Conservation (phyloP, 2,329 filamentous ascomycete genomes). For the Nemania abortiva region DNA sequence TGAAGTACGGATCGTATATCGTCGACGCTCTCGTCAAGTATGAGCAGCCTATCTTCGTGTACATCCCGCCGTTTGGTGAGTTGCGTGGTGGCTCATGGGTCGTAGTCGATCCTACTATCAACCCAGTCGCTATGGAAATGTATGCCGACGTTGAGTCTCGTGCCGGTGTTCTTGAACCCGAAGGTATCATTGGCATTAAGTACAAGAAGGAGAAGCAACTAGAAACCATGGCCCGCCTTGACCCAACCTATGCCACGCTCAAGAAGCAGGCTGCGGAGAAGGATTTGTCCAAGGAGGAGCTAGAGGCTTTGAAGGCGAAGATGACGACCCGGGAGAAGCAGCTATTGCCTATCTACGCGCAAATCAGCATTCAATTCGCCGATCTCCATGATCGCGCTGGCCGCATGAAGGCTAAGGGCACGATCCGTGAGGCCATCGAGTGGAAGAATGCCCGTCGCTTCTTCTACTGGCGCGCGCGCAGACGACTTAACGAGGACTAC, state of each 20-base stretch:
- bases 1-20: conserved; percentile 99
- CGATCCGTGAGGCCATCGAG: conserved; percentile 84
- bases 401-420: conserved; percentile 98
- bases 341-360: conserved; percentile 90
- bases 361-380: conserved; percentile 96
- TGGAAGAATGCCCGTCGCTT: conserved; percentile 93
- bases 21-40: conserved; percentile 98
- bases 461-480: conserved; percentile 99
- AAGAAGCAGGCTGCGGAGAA: conserved; percentile 80
- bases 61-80: conserved; percentile 96
- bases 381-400: conserved; percentile 97
- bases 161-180: conserved; percentile 96
- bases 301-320: conserved; percentile 83
- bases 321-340: conserved; percentile 88
- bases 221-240: conserved; percentile 95
- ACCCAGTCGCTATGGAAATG: conserved; percentile 98
- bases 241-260: conserved; percentile 83
- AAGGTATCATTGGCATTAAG: conserved; percentile 99
- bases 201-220: conserved; percentile 98
- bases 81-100: conserved; percentile 99
- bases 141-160: conserved; percentile 96
- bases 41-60: conserved; percentile 98
- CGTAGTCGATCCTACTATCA: conserved; percentile 98
- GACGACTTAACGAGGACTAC: conserved; percentile 96
- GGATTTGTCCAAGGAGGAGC: conserved; percentile 77